Evolutionary conservation across 2,329 filamentous ascomycete genomes (phyloP), one percentile per base, ranked within the genome.

Genomic region (Botrytis galanthina): DNA sequence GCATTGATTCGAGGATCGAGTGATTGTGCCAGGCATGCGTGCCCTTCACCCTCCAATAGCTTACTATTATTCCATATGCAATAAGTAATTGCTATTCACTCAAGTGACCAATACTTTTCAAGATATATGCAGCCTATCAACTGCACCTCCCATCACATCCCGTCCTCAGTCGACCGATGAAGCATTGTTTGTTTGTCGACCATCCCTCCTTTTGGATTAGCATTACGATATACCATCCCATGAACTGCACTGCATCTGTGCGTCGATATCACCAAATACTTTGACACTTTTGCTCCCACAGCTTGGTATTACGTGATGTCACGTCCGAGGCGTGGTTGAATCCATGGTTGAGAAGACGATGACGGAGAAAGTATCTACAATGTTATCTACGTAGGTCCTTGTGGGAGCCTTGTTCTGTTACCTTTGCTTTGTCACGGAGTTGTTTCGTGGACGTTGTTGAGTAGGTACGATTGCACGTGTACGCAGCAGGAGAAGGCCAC

Each of bases 1-100:
- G 66, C 44, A 48, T 35, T 67, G 72, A 71, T 71, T 73, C 42
- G 72, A 46, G 72, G 66, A 59, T 70, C 14, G 14, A 57, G 59
- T 48, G 18, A 42, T 60, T 46, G 44, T 66, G 46, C 16, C 44
- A 44, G 16, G 18, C 32, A 26, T 39, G 37, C 64, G n/a, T 54
- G 32, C 46, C n/a, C 29, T 35, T 35, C 20, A n/a, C 57, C 32
- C 48, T 59, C 71, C 66, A 73, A 70, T 73, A 62, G 54, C 29
- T 39, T 70, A 29, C 14, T 29, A 35, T 71, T 59, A 51, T 73
- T n/a, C n/a, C 54, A 51, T 57, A 60, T 73, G 71, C 63, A 69
- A 46, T 29, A 42, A 57, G n/a, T 37, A 69, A 29, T 57, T 42
- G 39, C 51, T 22, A 42, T 39, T 42, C 37, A 42, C 35, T 32